Evolutionary conservation across 2,329 filamentous ascomycete genomes (phyloP), one percentile per base, ranked within the genome.

Genomic region (Diaporthe batatas): DNA sequence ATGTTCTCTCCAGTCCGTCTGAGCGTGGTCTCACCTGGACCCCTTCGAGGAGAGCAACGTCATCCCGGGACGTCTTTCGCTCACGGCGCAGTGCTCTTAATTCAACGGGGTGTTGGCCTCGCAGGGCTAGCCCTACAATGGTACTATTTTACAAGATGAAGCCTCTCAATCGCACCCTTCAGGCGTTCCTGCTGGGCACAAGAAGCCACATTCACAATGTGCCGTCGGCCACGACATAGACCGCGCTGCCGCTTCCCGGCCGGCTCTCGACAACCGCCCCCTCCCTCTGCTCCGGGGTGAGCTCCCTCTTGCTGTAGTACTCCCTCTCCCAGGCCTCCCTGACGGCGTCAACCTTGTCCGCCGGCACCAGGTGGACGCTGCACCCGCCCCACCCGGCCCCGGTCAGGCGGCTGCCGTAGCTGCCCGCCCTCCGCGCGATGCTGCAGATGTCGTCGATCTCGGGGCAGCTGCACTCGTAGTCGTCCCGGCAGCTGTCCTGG

Each of bases 371-470:
- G 84, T 99, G 96, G 72, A 99, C 96, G 74, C 91, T 96, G 84
- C 96, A 98, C 2, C 96, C 96, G 75, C 96, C 96, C 96, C 96
- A 99, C 3, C 96, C 96, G 0, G 96, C 96, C 51, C 96, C 96
- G 0, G 96, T 98, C 77, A 98, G 84, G 34, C 96, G 87, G 77
- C 93, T 95, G 36, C 96, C 96, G 80, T 94, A 95, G 23, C 93
- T 91, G 2, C 96, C 96, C 0, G 93, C 93, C 21, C 86, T 87
- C 36, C 91, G 88, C 0, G 95, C 95, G 76, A 98, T 92, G 51
- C 87, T 82, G 82, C 96, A 98, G 49, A 99, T 89, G 75, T 94
- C 88, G 81, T 99, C 96, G n/a, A 98, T 89, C 82, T 98, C 95
- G 0, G 93, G 91, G 78, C 94, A 97, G 78, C 93, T 96, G 85